Conservation (phyloP, 2,329 filamentous ascomycete genomes). For the Thelonectria rubi region DNA sequence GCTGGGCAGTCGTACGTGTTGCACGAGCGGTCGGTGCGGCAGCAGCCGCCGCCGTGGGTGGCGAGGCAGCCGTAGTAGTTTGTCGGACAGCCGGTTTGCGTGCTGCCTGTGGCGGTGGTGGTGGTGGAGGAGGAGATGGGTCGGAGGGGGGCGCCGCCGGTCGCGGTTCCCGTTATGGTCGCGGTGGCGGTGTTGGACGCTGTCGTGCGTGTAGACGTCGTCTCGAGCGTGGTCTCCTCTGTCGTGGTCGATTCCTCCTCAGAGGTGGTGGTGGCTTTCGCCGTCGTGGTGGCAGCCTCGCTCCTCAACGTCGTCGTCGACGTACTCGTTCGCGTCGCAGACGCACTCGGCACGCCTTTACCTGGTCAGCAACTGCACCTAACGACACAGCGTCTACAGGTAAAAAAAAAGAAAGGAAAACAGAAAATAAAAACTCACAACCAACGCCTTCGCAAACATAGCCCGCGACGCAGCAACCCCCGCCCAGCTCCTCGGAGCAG, state of each 20-base stretch:
- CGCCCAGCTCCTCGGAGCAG: slow-evolving; percentile 72
- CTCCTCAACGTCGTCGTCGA: slow-evolving; percentile 32
- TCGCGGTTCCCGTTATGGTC: slow-evolving; percentile 49
- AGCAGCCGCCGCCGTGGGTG: slow-evolving; percentile 84
- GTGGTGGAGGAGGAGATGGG: slow-evolving; percentile 53
- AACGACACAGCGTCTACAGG: too few relatives aligned
- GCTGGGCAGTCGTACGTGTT: slow-evolving; percentile 80
- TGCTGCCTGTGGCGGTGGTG: slow-evolving; percentile 46
- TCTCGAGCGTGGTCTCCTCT: slow-evolving; percentile 31
- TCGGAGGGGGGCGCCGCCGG: slow-evolving; percentile 57
- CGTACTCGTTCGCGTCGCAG: slow-evolving; percentile 38
- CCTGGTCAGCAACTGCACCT: slow-evolving; percentile 23
- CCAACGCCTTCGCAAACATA: slow-evolving; percentile 75
- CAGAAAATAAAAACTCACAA: slow-evolving; percentile 61
- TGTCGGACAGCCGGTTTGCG: slow-evolving; percentile 72
- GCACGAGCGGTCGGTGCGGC: slow-evolving; percentile 87
- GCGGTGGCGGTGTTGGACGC: slow-evolving; percentile 41
- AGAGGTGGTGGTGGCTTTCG: slow-evolving; percentile 45
- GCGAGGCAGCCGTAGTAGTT: slow-evolving; percentile 94
- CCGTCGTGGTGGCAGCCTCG: slow-evolving; percentile 47
- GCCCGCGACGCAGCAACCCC: slow-evolving; percentile 79
- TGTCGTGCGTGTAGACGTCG: slow-evolving; percentile 47
- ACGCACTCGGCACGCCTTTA: slow-evolving; percentile 47
- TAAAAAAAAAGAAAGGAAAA: too few relatives aligned
- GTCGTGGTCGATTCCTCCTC: slow-evolving; percentile 43